Base-by-base conservation (phyloP, 2,329 filamentous ascomycete species). In the Pseudopyrenochaeta lycopersici region DNA sequence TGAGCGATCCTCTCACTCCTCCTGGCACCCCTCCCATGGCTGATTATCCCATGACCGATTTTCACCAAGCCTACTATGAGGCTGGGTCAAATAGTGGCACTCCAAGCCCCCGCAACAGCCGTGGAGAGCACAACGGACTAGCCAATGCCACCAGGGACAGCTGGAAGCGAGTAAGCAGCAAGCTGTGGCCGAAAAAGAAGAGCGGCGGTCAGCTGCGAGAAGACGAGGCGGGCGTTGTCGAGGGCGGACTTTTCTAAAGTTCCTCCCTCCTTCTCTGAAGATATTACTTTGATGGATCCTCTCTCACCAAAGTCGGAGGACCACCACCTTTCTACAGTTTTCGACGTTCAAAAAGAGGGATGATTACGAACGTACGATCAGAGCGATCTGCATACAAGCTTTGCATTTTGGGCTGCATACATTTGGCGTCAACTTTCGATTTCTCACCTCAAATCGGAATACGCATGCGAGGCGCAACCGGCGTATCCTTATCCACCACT, bases 11-110 rank as follows among this genome's bases (percentile, higher is more conserved):
- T 2, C 88, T 91, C 80, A 92, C 90, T 3, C 90, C 90, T 1
- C 90, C 90, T 2, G 90, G 90, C 6, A 92, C 90, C 4, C 90
- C 90, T 0, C 90, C 90, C 1, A 90, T 90, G 30, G 73, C 62
- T 58, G 71, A 74, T 41, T 73, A 72, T 32, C 89, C 89, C 5
- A 72, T 75, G 70, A 64, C 56, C 10, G 74, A 77, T 42, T 72
- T 69, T 38, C 64, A 72, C 21, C 71, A 72, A 33, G 67, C 69
- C 21, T 74, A 74, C 52, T 72, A 71, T 55, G 72, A 76, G 46
- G 66, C 52, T 31, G 67, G 68, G 33, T 62, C 70, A 2, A 63
- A 60, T 44, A 72, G 71, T 38, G 70, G 71, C 49, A 76, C 73
- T 0, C 73, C 73, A 17, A 77, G 74, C 51, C 74, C 74, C 17